Conservation (phyloP, 176 grass and related monocot genomes). For the Lolium multiflorum region DNA sequence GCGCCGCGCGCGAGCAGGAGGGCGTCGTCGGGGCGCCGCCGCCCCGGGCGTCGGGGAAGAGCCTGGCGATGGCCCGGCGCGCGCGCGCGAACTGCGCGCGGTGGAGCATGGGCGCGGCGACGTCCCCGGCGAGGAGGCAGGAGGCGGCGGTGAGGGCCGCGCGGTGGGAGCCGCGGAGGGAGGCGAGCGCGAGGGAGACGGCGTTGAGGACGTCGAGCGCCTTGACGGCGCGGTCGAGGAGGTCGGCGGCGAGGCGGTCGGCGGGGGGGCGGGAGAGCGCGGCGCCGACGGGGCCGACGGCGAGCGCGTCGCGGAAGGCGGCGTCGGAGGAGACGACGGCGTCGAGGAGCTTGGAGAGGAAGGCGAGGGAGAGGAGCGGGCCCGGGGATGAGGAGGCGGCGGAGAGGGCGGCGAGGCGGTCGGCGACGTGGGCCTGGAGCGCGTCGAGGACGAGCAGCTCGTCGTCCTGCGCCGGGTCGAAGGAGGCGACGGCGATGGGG, state of each 20-base stretch:
- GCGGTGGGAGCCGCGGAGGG: constrained; percentile 74
- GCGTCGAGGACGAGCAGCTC: constrained; percentile 62
- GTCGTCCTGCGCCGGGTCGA: constrained; percentile 70
- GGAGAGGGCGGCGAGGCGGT: constrained; percentile 58
- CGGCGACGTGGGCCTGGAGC: constrained; percentile 77
- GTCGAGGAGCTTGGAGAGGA: constrained; percentile 89
- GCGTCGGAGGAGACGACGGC: constrained; percentile 63
- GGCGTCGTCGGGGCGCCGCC: constrained; percentile 20
- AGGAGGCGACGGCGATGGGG: constrained; percentile 63
- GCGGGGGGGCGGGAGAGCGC: constrained; percentile 55
- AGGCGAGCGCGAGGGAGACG: constrained; percentile 66
- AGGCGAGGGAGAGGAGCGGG: constrained; percentile 57
- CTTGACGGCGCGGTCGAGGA: constrained; percentile 83
- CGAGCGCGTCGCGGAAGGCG: constrained; percentile 62
- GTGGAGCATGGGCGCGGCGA: constrained; percentile 15
- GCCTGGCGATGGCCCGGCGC: constrained; percentile 70
- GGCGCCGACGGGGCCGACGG: constrained; percentile 42
- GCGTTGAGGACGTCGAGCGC: constrained; percentile 87
- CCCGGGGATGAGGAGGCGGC: not conserved
- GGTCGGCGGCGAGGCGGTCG: constrained; percentile 71
- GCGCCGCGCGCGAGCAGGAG: constrained; percentile 16
- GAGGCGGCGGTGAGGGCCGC: constrained; percentile 70
- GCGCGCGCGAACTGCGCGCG: constrained; percentile 70
- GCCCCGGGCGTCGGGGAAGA: constrained; percentile 38
- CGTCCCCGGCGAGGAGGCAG: constrained; percentile 46